phyloP scores from a whole-genome alignment of 139 green algal genomes.

The Chlamydomonas sphaeroides region DNA sequence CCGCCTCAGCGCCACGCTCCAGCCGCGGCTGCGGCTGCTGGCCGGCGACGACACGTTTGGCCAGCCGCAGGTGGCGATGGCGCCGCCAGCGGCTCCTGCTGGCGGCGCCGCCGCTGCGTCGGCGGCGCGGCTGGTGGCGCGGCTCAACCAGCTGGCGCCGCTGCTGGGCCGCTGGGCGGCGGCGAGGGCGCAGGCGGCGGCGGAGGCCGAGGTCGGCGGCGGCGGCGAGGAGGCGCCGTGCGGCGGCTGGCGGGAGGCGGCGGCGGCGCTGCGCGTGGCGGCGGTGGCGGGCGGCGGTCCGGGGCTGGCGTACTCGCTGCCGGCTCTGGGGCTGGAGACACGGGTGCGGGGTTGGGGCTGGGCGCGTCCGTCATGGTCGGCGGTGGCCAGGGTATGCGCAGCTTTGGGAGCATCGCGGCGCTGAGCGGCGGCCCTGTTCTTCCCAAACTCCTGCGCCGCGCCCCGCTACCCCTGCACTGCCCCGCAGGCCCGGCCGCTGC shows the following conservation, averaged over 20 bases:
- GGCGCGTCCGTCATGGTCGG: too few species aligned
- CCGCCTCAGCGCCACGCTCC: too few species aligned
- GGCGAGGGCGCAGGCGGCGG: not conserved
- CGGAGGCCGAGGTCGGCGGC: not conserved
- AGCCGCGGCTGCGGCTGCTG: too few species aligned
- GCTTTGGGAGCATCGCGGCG: too few species aligned
- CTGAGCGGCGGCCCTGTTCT: too few species aligned
- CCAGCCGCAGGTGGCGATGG: not conserved
- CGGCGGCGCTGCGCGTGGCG: not conserved
- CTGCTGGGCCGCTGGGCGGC: not conserved
- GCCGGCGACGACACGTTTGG: too few species aligned
- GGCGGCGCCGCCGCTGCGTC: not conserved
- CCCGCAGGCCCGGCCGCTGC: not conserved
- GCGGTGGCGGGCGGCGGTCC: slow-evolving; percentile 2
- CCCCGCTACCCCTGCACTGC: not conserved
- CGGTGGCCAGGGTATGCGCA: too few species aligned
- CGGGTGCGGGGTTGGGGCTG: not conserved
- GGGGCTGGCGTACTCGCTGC: not conserved
- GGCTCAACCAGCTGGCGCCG: slow-evolving; percentile 14
- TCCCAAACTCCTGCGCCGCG: too few species aligned
- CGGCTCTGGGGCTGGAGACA: not conserved
- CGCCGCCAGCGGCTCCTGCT: not conserved
- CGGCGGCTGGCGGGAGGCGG: not conserved
- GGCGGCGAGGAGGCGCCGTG: not conserved
- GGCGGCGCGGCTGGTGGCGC: not conserved